phyloP scores from a whole-genome alignment of 352 stramenopile species.

The Phytopythium delawarense region DNA sequence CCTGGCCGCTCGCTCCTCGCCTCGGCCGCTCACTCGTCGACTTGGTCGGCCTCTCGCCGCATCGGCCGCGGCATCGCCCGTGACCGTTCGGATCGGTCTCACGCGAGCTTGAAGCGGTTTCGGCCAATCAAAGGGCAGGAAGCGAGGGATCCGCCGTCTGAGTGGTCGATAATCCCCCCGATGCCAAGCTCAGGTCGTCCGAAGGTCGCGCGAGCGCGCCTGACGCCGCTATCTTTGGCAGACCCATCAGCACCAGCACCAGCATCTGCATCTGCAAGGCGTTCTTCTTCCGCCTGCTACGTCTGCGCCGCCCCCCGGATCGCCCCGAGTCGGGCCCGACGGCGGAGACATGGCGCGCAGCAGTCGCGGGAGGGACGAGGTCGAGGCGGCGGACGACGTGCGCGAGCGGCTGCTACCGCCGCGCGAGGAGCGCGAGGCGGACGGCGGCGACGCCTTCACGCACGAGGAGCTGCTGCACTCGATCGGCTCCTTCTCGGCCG shows the following conservation, averaged over 20 bases:
- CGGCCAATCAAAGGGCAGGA: not conserved
- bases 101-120: not conserved
- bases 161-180: not conserved
- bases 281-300: not conserved
- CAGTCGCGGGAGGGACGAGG: constrained; percentile 1
- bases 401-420: constrained; percentile 40
- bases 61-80: not conserved
- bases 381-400: constrained; percentile 24
- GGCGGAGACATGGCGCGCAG: constrained; percentile 3
- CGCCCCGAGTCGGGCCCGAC: too few species aligned
- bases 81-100: not conserved
- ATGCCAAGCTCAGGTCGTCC: not conserved
- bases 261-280: not conserved
- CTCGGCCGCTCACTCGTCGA: not conserved
- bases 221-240: constrained; percentile 4
- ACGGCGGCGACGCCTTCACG: constrained; percentile 50
- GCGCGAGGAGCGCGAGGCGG: constrained; percentile 10
- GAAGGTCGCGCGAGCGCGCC: constrained; percentile 1
- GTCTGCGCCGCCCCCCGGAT: not conserved
- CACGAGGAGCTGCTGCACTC: constrained; percentile 83
- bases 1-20: not conserved
- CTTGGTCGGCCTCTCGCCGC: not conserved
- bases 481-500: constrained; percentile 80
- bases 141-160: not conserved
- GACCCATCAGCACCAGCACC: not conserved